Evolutionary conservation across 1,139 yeast species (phyloP), one percentile per base, ranked within the genome.

Genomic region (Fermentozyma sake): DNA sequence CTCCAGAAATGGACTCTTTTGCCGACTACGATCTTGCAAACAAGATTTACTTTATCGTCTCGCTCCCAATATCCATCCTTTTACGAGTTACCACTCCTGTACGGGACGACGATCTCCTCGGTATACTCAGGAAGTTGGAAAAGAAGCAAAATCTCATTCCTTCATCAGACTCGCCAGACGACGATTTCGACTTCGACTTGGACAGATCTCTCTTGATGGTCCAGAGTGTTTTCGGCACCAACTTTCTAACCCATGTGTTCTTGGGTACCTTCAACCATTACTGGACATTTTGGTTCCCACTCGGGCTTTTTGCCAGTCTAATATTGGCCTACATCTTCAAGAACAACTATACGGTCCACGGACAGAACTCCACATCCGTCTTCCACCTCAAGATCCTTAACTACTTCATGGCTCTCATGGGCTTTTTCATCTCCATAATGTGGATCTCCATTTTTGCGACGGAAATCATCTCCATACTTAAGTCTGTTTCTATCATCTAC

Each of bases 391-490:
- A 37, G 16, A 9, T 33, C 6, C 37, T 63, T 24, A 63, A 67
- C 35, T 45, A 61, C 27, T 10, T 51, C 3, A 45, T 66, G 3
- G 51, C 85, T 0, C 34, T 66, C 1, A 20, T 69, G 3, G 96
- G 96, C 0, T 89, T 91, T 44, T 36, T 73, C 0, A 55, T 78
- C 9, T 71, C 95, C 2, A 65, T 89, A 5, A 55, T 75, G 5
- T 83, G 93, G 81, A 80, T 87, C 11, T 73, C 94, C 0, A 49
- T 73, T 1, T 74, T 85, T 31, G 95, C 96, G 1, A 74, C 81
- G 6, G 84, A 82, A 42, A 76, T 87, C 13, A 83, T 91, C 15
- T 71, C 75, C 10, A 63, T 82, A 1, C 56, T 91, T 27, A 76
- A 79, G 32, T 64, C 82, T 20, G 54, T 83, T 33, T 78, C 91